A percentile compares a stretch with the other conserved stretches of the same genome.
Conservation (phyloP, 1,139 yeast species). For the Magnusiomyces magnusii region DNA sequence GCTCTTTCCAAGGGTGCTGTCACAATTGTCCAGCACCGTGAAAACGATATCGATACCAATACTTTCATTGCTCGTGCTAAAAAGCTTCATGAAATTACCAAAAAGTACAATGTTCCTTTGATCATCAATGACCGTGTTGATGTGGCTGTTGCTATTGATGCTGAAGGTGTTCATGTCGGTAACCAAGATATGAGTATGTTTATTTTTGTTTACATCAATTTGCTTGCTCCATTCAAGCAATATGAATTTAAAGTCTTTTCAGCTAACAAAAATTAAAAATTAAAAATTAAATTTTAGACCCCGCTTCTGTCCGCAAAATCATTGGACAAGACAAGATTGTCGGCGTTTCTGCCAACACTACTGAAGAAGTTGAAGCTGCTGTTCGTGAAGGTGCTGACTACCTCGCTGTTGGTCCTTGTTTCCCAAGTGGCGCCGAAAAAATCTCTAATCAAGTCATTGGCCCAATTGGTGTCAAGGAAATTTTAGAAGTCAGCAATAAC, state of each 20-base stretch:
- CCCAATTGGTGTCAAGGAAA: slow-evolving; percentile 52
- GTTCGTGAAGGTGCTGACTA: slow-evolving; percentile 54
- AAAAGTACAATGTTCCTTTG: slow-evolving; percentile 56
- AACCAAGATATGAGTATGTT: slow-evolving; percentile 67
- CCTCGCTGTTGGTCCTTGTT: slow-evolving; percentile 82
- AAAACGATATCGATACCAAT: slow-evolving; percentile 62
- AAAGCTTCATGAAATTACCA: slow-evolving; percentile 55
- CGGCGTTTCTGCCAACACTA: slow-evolving; percentile 67
- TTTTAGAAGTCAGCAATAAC: slow-evolving; percentile 38
- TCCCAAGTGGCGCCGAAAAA: slow-evolving; percentile 65
- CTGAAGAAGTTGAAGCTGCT: slow-evolving; percentile 49
- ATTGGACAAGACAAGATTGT: slow-evolving; percentile 69
- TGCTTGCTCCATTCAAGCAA: no score
- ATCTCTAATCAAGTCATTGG: slow-evolving; percentile 51
- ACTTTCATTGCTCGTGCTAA: slow-evolving; percentile 59
- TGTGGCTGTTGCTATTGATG: slow-evolving; percentile 82
- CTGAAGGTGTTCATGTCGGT: slow-evolving; percentile 92
- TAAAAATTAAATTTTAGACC: no score
- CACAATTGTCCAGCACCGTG: slow-evolving; percentile 77
- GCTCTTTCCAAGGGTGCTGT: slow-evolving; percentile 61
- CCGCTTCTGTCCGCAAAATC: slow-evolving; percentile 48
- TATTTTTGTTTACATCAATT: background rate
- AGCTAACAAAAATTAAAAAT: no score
- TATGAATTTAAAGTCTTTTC: no score
- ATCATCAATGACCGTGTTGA: slow-evolving; percentile 86